Conservation (phyloP, 1,284 basidiomycete species). For the Ustilago bromivora region DNA sequence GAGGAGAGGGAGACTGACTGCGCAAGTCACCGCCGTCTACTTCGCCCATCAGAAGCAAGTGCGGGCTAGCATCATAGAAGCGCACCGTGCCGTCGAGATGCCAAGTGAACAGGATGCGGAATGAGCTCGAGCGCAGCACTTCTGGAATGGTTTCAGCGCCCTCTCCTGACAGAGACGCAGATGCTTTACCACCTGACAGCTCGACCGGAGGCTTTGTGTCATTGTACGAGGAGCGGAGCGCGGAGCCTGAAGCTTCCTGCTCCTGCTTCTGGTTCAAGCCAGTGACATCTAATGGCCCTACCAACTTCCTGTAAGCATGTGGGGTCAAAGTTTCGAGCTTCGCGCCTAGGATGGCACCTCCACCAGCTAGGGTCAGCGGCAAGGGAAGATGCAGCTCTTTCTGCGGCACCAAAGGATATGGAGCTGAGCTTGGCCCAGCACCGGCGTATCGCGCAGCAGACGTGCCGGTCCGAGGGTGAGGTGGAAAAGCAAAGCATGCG, state of each 20-base stretch:
- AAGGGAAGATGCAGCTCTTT: conserved; percentile 58
- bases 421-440: not conserved
- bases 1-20: conserved; percentile 10
- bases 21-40: conserved; percentile 39
- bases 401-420: conserved; percentile 9
- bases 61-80: conserved; percentile 63
- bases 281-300: conserved; percentile 42
- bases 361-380: conserved; percentile 54
- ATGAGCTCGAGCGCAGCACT: conserved; percentile 26
- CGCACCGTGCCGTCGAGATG: conserved; percentile 66
- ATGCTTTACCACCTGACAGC: conserved; percentile 54
- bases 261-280: conserved; percentile 47
- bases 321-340: conserved; percentile 46
- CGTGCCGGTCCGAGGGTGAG: conserved; percentile 11
- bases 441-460: not conserved
- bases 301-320: conserved; percentile 58
- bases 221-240: conserved; percentile 31
- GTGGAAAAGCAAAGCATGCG: conserved; percentile 61
- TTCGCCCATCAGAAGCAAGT: conserved; percentile 59
- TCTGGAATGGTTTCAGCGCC: conserved; percentile 35
- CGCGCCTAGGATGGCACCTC: conserved; percentile 60
- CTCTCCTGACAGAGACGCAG: conserved; percentile 29
- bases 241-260: conserved; percentile 20
- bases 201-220: conserved; percentile 32
- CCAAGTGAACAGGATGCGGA: conserved; percentile 62